These are phyloP conservation scores for Fermentozyma sake DNA, from an alignment of 1,139 yeast species.

Conservation along the genomic window DNA sequence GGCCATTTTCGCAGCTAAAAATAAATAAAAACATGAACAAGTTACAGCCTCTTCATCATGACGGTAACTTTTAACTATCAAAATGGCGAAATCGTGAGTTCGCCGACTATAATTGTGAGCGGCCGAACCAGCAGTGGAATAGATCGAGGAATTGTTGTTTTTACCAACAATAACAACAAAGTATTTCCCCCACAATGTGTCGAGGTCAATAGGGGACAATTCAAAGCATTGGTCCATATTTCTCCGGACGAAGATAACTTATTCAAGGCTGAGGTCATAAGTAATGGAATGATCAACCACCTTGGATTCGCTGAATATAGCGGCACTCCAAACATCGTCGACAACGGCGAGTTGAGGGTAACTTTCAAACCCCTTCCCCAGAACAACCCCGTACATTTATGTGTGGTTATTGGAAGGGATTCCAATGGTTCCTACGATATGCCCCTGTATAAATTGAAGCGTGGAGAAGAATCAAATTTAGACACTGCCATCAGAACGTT, in stretches of 20 bases:
- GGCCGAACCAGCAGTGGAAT: conserved; percentile 22
- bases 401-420: conserved; percentile 73
- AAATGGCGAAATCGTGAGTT: conserved; percentile 36
- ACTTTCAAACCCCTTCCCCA: conserved; percentile 56
- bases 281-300: conserved; percentile 21
- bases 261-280: conserved; percentile 26
- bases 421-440: conserved; percentile 72
- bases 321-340: conserved; percentile 19
- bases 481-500: conserved; percentile 73
- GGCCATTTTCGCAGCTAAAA: no score
- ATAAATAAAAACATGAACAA: not conserved
- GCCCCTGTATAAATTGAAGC: conserved; percentile 48
- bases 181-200: conserved; percentile 67
- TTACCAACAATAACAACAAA: conserved; percentile 36
- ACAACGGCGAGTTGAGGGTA: conserved; percentile 28
- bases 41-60: no score
- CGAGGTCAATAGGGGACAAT: conserved; percentile 66
- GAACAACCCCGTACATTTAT: conserved; percentile 78
- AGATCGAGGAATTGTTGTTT: conserved; percentile 24
- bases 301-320: conserved; percentile 27
- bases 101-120: conserved; percentile 37
- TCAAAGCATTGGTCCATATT: conserved; percentile 72
- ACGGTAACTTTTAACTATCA: conserved; percentile 31
- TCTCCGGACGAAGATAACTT: conserved; percentile 55
- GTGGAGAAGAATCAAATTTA: conserved; percentile 64